Base-by-base conservation (phyloP, 176 grass and related monocot genomes). In the Aegilops longissima region DNA sequence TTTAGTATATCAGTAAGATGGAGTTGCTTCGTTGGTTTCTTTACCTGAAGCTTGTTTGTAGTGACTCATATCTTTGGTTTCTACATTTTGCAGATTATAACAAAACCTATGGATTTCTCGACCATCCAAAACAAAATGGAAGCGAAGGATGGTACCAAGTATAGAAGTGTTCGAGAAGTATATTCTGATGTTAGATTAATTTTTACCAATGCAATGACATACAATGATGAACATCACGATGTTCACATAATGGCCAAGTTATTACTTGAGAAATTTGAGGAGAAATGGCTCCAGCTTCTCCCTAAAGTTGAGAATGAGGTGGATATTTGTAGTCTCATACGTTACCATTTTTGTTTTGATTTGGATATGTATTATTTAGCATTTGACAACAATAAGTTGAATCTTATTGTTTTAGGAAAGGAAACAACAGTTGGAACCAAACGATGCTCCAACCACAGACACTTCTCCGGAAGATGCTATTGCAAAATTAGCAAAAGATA, bases 171-270 rank as follows among this genome's bases (percentile, higher is more conserved):
- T 69, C 83, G 92, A 85, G 94, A 98, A 84, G 96, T 98, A 87
- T 89, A 84, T 91, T 83, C 94, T n/a, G 94, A 98, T 88, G 93
- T 98, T 73, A 90, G 94, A 86, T 88, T 98, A 77, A 88, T 98
- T 82, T 98, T 98, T 86, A 86, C 89, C 39, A 98, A 98, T 74
- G 97, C 97, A 80, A 98, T 98, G 97, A 89, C 66, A 73, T 98
- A 96, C 84, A 98, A 98, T 82, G 90, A 94, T 77, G 86, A 91
- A 20, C 51, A 29, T 29, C 88, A 93, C 74, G 62, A 90, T 75
- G 25, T 98, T 66, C 94, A 96, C 80, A 71, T 91, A 44, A 90
- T 98, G 92, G 97, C 97, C 33, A 98, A 90, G 86, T 77, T 90
- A 76, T 88, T 96, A 45, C 88, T 98, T 62, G 94, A 94, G 58